phyloP scores from a whole-genome alignment of 257 asterid species.

The Fraxinus excelsior region DNA sequence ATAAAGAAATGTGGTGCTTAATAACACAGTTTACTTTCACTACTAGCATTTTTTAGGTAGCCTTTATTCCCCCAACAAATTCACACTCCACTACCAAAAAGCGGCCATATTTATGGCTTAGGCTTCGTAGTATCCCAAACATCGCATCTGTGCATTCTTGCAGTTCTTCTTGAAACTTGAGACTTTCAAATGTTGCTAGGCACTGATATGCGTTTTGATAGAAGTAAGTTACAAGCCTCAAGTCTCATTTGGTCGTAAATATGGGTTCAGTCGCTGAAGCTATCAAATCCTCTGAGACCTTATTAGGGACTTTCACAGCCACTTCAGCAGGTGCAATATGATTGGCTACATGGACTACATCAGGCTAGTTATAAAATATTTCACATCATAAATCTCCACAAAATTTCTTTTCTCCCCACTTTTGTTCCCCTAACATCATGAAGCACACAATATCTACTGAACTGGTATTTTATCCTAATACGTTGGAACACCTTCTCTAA shows the following conservation, averaged over 20 bases:
- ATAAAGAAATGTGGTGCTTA: background rate
- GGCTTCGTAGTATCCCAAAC: background rate
- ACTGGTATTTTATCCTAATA: too few species aligned
- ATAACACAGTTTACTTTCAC: background rate
- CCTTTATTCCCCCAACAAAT: background rate
- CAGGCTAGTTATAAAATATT: constrained; percentile 51
- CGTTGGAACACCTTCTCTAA: too few species aligned
- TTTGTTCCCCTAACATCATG: too few species aligned
- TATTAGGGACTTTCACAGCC: constrained; percentile 36
- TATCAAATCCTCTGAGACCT: constrained; percentile 36
- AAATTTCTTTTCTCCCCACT: constrained; percentile 21
- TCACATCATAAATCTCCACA: constrained; percentile 58
- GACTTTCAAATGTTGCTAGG: background rate
- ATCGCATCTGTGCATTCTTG: background rate
- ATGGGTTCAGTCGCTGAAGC: constrained; percentile 37
- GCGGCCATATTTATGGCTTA: background rate
- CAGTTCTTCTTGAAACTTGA: background rate
- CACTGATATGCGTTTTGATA: background rate
- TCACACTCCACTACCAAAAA: background rate
- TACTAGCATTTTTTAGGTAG: background rate
- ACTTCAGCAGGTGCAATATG: constrained; percentile 22
- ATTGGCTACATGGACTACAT: constrained; percentile 42
- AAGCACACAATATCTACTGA: too few species aligned
- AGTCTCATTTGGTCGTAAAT: constrained; percentile 29
- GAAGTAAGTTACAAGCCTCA: constrained; percentile 41